Percentiles rank a stretch among this genome's conserved stretches.
Conservation (phyloP, 176 grass and related monocot species). For the Guadua angustifolia region DNA sequence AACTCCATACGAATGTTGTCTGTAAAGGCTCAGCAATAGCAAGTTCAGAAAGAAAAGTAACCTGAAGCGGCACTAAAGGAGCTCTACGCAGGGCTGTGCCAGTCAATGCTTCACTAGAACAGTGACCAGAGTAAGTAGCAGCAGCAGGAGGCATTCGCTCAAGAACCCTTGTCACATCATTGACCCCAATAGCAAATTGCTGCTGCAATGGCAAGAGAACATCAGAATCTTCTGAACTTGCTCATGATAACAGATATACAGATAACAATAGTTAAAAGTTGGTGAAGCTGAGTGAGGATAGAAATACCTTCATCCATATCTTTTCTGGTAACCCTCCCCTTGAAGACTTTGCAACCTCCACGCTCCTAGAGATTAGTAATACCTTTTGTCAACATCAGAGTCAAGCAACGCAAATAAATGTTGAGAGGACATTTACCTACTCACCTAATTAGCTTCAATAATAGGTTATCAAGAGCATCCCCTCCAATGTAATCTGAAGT, state of each 20-base stretch:
- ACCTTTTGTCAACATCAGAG: constrained; percentile 5
- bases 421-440: not conserved
- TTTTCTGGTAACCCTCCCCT: constrained; percentile 70
- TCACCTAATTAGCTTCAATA: constrained; percentile 59
- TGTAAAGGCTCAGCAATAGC: not conserved
- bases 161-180: constrained; percentile 92
- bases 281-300: not conserved
- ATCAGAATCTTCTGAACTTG: constrained; percentile 8
- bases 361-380: constrained; percentile 53
- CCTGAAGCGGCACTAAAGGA: constrained; percentile 72
- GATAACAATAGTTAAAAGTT: not conserved
- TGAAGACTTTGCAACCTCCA: constrained; percentile 76
- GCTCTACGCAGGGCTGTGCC: constrained; percentile 43
- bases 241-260: constrained; percentile 9
- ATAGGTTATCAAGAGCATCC: constrained; percentile 60
- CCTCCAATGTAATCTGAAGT: constrained; percentile 58
- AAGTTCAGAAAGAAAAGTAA: constrained; percentile 43
- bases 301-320: constrained; percentile 91
- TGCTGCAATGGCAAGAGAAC: constrained; percentile 47
- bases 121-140: constrained; percentile 22
- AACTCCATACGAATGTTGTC: not conserved
- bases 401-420: constrained; percentile 14
- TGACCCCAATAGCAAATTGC: constrained; percentile 88
- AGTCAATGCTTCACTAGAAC: constrained; percentile 36
- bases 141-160: constrained; percentile 68